Conservation (phyloP, 2,329 filamentous ascomycete species). For the Plenodomus lindquistii region DNA sequence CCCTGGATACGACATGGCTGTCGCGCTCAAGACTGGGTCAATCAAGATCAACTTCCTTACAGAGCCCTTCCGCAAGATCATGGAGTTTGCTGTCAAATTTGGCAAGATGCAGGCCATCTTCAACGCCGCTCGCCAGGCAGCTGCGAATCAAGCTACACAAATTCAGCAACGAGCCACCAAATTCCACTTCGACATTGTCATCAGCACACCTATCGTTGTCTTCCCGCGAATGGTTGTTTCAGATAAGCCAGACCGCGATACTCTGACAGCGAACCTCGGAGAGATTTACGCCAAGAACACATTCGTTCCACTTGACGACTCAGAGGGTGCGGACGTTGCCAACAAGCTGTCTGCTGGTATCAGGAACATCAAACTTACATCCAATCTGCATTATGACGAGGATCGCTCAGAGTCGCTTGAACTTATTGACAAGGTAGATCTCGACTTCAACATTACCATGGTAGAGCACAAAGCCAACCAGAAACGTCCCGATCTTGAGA, state of each 20-base stretch:
- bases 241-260: constrained; percentile 72
- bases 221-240: constrained; percentile 80
- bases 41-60: constrained; percentile 97
- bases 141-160: constrained; percentile 89
- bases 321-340: constrained; percentile 70
- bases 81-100: constrained; percentile 97
- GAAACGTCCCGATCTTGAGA: constrained; percentile 86
- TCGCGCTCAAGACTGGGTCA: constrained; percentile 88
- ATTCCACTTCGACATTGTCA: constrained; percentile 89
- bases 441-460: constrained; percentile 90
- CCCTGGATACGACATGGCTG: constrained; percentile 91
- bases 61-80: constrained; percentile 96
- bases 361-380: constrained; percentile 87
- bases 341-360: constrained; percentile 93
- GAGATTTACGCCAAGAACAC: constrained; percentile 97
- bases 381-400: constrained; percentile 79
- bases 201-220: constrained; percentile 94
- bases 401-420: constrained; percentile 81
- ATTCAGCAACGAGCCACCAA: constrained; percentile 87
- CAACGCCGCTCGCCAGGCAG: constrained; percentile 93
- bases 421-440: constrained; percentile 94
- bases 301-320: constrained; percentile 83
- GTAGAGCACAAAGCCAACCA: constrained; percentile 78
- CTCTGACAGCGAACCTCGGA: constrained; percentile 89
- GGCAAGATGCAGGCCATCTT: constrained; percentile 99